A percentile compares a stretch with the other conserved stretches of the same genome.
phyloP scores from a whole-genome alignment of 345 rosid genomes.

The Citrus trifoliata region DNA sequence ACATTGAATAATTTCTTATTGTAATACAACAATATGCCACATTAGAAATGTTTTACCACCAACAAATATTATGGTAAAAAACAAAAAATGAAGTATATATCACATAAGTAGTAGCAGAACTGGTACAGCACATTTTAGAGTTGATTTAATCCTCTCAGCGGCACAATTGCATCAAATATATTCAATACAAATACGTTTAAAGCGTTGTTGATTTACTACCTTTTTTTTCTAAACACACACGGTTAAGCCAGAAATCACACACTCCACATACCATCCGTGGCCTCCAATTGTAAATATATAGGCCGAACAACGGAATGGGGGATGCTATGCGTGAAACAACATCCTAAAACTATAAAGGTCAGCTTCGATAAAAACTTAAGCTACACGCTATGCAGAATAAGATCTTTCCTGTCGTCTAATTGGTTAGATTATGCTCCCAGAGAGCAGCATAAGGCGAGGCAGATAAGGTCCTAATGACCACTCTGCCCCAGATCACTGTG shows the following conservation, averaged over 20 bases:
- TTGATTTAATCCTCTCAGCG: conserved; percentile 4
- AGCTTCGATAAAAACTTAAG: conserved; percentile 22
- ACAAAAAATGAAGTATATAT: background rate
- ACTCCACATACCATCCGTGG: conserved; percentile 21
- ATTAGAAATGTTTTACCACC: background rate
- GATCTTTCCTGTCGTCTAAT: conserved; percentile 32
- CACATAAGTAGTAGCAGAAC: background rate
- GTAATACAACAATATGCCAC: background rate
- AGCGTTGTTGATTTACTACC: conserved; percentile 15
- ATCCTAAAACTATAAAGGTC: conserved; percentile 29
- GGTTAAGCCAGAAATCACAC: conserved; percentile 20
- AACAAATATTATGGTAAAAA: background rate
- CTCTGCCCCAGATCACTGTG: conserved; percentile 33
- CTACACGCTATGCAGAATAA: conserved; percentile 41
- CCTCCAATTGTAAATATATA: conserved; percentile 12
- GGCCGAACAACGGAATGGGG: conserved; percentile 5
- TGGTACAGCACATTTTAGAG: background rate
- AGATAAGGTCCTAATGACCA: conserved; percentile 21
- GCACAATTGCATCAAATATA: conserved; percentile 17
- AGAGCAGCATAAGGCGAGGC: conserved; percentile 10
- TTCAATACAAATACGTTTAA: conserved; percentile 1
- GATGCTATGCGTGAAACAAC: conserved; percentile 16
- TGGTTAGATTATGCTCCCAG: conserved; percentile 40
- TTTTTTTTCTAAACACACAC: conserved; percentile 11
- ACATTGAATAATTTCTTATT: too few relatives aligned